Percentiles rank a stretch among this genome's conserved stretches.
Evolutionary conservation across 2,329 filamentous ascomycete genomes (phyloP).

Genomic region (Phyllosticta capitalensis): DNA sequence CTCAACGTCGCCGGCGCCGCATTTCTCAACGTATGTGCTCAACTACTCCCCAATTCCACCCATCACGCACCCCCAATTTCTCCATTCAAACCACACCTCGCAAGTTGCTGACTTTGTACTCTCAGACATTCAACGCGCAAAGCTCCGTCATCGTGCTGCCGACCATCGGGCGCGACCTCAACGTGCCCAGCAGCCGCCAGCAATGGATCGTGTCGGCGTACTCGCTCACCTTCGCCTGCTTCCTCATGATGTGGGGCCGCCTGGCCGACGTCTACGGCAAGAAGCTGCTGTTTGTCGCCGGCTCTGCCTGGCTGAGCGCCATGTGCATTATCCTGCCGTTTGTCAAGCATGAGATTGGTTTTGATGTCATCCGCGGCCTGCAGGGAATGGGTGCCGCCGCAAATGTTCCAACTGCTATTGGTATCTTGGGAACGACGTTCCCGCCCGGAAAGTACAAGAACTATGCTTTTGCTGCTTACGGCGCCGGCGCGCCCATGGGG

Average conservation of each 20-base stretch:
- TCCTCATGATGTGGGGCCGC: slow-evolving; percentile 54
- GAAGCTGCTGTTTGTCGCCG: slow-evolving; percentile 51
- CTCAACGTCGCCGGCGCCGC: slow-evolving; percentile 21
- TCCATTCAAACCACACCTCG: no score
- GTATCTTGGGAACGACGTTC: slow-evolving; percentile 57
- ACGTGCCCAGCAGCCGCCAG: slow-evolving; percentile 23
- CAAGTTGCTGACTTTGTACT: no score
- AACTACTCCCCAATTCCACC: background rate
- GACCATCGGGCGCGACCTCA: slow-evolving; percentile 21
- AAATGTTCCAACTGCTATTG: slow-evolving; percentile 59
- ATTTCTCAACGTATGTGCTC: slow-evolving; percentile 17
- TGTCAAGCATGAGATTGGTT: slow-evolving; percentile 52
- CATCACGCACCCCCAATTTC: no score
- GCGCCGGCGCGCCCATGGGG: slow-evolving; percentile 53
- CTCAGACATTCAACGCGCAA: slow-evolving; percentile 22
- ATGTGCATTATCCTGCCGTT: slow-evolving; percentile 52
- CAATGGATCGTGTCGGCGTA: slow-evolving; percentile 45
- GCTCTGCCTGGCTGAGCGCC: slow-evolving; percentile 50
- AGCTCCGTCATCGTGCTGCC: slow-evolving; percentile 26
- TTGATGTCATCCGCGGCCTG: slow-evolving; percentile 54
- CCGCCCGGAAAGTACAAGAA: slow-evolving; percentile 56
- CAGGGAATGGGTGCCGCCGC: slow-evolving; percentile 57
- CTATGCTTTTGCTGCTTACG: slow-evolving; percentile 55
- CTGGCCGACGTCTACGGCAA: slow-evolving; percentile 54
- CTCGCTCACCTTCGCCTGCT: slow-evolving; percentile 54